Evolutionary conservation across 352 stramenopile genomes (phyloP).

Genomic region (Phytophthora niederhauseri): DNA sequence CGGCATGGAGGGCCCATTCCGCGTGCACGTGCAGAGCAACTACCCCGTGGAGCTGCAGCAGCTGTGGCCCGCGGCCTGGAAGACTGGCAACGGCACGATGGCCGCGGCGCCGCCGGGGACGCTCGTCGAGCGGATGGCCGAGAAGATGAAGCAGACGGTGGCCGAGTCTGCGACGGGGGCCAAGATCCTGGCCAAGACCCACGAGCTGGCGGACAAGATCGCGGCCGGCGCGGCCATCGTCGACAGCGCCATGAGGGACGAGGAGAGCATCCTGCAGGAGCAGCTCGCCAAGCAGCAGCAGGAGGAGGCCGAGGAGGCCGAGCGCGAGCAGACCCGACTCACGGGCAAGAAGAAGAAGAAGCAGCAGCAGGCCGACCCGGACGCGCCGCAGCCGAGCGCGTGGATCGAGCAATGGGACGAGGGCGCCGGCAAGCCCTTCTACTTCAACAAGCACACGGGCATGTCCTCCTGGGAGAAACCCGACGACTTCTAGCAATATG

Average conservation of each 20-base stretch:
- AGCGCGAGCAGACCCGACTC: slow-evolving; percentile 15
- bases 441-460: slow-evolving; percentile 89
- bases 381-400: slow-evolving; percentile 27
- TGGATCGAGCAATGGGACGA: slow-evolving; percentile 90
- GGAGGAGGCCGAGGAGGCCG: slow-evolving; percentile 38
- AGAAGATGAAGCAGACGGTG: slow-evolving; percentile 69
- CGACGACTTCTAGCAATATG: slow-evolving; percentile 53
- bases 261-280: slow-evolving; percentile 61
- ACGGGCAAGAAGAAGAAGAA: slow-evolving; percentile 35
- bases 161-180: slow-evolving; percentile 57
- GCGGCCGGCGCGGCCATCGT: slow-evolving; percentile 67
- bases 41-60: slow-evolving; percentile 77
- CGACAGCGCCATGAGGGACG: slow-evolving; percentile 72
- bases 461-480: slow-evolving; percentile 86
- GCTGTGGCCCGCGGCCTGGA: slow-evolving; percentile 86
- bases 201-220: slow-evolving; percentile 70
- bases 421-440: slow-evolving; percentile 76
- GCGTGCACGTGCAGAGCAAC: slow-evolving; percentile 85
- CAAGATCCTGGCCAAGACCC: slow-evolving; percentile 75
- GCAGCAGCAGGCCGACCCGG: slow-evolving; percentile 9
- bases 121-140: slow-evolving; percentile 65
- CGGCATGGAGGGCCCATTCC: slow-evolving; percentile 92
- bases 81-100: slow-evolving; percentile 45
- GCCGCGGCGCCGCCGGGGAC: slow-evolving; percentile 39
- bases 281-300: slow-evolving; percentile 62